Base-by-base conservation (phyloP, 202 grass and related monocot species). In the Digitaria exilis region DNA sequence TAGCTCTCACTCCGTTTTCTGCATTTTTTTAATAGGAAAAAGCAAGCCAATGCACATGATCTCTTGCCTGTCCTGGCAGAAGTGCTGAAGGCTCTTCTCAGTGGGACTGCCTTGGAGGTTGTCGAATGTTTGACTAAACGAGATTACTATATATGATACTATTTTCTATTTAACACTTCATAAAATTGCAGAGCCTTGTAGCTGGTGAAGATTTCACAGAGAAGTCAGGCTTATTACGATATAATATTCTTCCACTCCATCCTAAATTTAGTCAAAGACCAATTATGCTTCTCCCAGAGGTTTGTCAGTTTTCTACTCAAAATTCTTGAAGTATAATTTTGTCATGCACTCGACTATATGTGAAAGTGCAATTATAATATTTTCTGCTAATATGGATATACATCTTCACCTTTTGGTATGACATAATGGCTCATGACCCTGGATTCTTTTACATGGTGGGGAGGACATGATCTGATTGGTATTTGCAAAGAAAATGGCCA, bases 201-300 rank as follows among this genome's bases (percentile, higher is more conserved):
- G n/a, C 73, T 11, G 63, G 69, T 51, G 84, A 92, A 87, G 82
- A 84, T 83, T 87, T 86, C 68, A 87, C 72, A 65, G 87, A 92
- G 80, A 88, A 69, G 75, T 91, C 84, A 71, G 83, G 71, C 48
- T 77, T 86, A 69, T 46, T 91, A 21, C 82, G 78, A 76, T 95
- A 88, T 81, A 98, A 98, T 90, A 98, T 98, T 87, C 83, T 98
- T 88, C 90, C 95, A 4, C 87, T 95, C 62, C 87, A 98, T 91
- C 64, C 73, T 72, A 86, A 80, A 85, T 82, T 35, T 67, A 85
- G 74, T 66, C 87, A 91, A 66, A 89, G 90, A 83, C 83, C 87
- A 77, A 98, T 98, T 78, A 98, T 95, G 95, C 87, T 91, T 87
- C 68, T 91, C 62, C 87, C 91, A 71, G 95, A 98, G 95, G 95